These are phyloP conservation scores for Podospora australis DNA, from an alignment of 495 filamentous ascomycete genomes.

Conservation along the genomic window DNA sequence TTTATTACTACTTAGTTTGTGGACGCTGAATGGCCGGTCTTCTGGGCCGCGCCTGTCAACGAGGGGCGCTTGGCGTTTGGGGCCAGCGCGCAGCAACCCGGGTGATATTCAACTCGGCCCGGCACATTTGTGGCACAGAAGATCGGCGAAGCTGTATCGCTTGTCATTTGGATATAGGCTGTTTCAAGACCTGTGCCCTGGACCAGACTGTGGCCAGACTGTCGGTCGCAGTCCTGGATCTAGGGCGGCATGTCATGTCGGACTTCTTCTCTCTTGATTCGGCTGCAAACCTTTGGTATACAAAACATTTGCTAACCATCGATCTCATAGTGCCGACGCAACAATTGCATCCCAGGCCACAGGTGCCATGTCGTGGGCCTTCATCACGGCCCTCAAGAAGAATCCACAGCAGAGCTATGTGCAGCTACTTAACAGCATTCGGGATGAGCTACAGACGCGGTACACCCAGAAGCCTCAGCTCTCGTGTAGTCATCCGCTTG, in stretches of 20 bases:
- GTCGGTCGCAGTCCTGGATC: conserved; percentile 36
- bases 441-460: conserved; percentile 80
- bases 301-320: conserved; percentile 9
- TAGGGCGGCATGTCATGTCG: conserved; percentile 53
- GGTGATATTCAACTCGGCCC: not conserved
- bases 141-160: not conserved
- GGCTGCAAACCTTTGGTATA: not conserved
- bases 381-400: conserved; percentile 89
- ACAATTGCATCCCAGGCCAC: conserved; percentile 76
- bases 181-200: conserved; percentile 30
- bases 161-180: conserved; percentile 6
- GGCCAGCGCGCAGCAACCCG: not conserved
- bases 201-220: conserved; percentile 28
- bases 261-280: conserved; percentile 1
- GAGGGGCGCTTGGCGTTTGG: not conserved
- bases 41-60: not conserved
- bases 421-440: conserved; percentile 89
- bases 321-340: conserved; percentile 49
- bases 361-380: conserved; percentile 97
- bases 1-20: not conserved
- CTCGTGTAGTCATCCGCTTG: conserved; percentile 91
- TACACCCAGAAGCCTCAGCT: conserved; percentile 97
- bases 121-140: not conserved
- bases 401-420: conserved; percentile 98
- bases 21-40: not conserved